Conservation (phyloP, 768 basidiomycete species). For the Xerocomellus dryophilus region DNA sequence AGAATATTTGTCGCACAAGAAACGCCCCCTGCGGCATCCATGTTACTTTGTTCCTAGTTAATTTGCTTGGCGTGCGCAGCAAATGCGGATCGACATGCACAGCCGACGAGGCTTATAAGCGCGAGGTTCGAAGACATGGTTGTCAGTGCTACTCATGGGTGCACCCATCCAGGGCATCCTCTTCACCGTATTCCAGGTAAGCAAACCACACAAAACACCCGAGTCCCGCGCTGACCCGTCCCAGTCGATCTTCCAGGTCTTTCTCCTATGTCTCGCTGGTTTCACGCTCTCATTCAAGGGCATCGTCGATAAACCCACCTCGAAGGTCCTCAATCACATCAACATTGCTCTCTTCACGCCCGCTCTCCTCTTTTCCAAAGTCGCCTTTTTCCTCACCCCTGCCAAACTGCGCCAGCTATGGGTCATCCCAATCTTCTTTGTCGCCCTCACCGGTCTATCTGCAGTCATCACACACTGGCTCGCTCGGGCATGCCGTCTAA, state of each 20-base stretch:
- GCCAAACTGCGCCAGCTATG: slow-evolving; percentile 79
- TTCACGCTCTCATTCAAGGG: slow-evolving; percentile 75
- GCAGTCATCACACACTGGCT: slow-evolving; percentile 65
- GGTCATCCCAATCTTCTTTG: slow-evolving; percentile 85
- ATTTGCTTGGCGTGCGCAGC: no score
- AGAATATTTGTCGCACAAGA: no score
- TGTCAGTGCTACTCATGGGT: background rate
- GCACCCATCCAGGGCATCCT: slow-evolving; percentile 18
- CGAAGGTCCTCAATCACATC: slow-evolving; percentile 81
- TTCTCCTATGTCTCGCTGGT: slow-evolving; percentile 80
- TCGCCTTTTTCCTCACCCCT: slow-evolving; percentile 82
- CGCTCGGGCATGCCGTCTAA: slow-evolving; percentile 62
- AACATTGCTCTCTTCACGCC: slow-evolving; percentile 91
- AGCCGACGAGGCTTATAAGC: no score
- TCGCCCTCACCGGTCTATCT: slow-evolving; percentile 69
- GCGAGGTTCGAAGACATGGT: no score
- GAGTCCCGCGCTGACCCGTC: background rate
- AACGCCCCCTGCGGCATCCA: no score
- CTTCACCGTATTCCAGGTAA: slow-evolving; percentile 32
- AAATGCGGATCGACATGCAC: no score
- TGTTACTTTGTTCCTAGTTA: no score
- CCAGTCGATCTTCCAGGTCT: slow-evolving; percentile 87
- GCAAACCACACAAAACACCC: no score
- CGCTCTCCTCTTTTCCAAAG: slow-evolving; percentile 87
- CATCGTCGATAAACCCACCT: slow-evolving; percentile 85